Percentiles rank a stretch among this genome's conserved stretches.
Evolutionary conservation across 2,329 filamentous ascomycete genomes (phyloP).

Genomic region (Trichoderma atrobrunneum): DNA sequence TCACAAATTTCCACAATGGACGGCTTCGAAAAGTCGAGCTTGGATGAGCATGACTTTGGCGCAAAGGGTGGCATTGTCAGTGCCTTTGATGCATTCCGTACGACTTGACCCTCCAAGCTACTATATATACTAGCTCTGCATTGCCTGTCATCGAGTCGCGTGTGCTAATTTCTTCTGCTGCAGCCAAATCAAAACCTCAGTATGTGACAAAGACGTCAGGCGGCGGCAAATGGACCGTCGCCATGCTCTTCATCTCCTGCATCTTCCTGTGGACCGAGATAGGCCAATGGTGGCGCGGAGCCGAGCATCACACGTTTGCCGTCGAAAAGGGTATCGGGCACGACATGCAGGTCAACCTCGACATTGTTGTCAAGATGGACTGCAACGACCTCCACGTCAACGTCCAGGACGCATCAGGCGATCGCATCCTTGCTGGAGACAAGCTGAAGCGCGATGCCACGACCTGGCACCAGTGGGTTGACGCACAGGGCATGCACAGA

Average conservation of each 20-base stretch:
- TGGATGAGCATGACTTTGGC: conserved; percentile 78
- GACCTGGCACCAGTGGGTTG: conserved; percentile 77
- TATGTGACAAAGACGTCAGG: conserved; percentile 81
- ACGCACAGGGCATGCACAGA: conserved; percentile 63
- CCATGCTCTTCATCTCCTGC: conserved; percentile 71
- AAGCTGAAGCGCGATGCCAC: conserved; percentile 74
- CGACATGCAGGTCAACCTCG: conserved; percentile 89
- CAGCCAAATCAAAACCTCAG: conserved; percentile 93
- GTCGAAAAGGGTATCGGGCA: conserved; percentile 90
- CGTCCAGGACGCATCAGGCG: conserved; percentile 91
- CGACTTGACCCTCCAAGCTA: conserved; percentile 32
- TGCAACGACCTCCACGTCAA: conserved; percentile 91
- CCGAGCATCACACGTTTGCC: conserved; percentile 83
- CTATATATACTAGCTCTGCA: not conserved
- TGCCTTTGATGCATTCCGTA: conserved; percentile 97
- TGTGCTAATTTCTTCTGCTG: conserved; percentile 20
- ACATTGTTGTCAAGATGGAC: conserved; percentile 85
- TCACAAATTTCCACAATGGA: conserved; percentile 58
- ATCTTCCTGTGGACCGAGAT: conserved; percentile 77
- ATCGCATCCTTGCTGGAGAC: conserved; percentile 80
- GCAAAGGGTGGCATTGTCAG: conserved; percentile 69
- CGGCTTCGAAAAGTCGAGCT: conserved; percentile 63
- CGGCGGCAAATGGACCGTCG: conserved; percentile 91
- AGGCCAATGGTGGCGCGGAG: conserved; percentile 76
- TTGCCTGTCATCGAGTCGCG: not conserved